These are phyloP conservation scores for Mimosa bimucronata DNA, from an alignment of 306 rosid genomes.

Conservation along the genomic window DNA sequence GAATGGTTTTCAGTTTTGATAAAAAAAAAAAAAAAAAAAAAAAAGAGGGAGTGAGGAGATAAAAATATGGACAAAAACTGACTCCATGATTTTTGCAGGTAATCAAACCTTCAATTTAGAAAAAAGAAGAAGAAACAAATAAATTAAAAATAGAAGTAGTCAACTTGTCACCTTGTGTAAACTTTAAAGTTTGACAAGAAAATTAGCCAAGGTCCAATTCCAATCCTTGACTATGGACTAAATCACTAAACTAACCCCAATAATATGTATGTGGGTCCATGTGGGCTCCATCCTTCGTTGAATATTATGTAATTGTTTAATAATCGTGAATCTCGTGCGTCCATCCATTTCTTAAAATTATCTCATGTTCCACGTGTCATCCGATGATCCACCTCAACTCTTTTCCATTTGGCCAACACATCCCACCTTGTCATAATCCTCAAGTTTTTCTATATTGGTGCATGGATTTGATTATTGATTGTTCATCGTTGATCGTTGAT, in stretches of 20 bases:
- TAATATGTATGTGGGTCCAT: not conserved
- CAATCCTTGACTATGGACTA: not conserved
- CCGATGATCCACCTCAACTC: not conserved
- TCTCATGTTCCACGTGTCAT: not conserved
- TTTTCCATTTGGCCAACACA: not conserved
- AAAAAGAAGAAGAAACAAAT: not conserved
- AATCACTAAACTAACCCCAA: not conserved
- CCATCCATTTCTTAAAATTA: not conserved
- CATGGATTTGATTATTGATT: not conserved
- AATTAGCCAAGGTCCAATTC: not conserved
- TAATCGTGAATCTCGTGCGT: constrained; percentile 10
- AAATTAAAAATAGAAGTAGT: not conserved
- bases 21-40: too few species aligned
- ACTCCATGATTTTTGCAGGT: not conserved
- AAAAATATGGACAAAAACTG: not conserved
- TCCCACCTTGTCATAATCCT: not conserved
- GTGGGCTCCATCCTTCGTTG: not conserved
- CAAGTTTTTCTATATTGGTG: not conserved
- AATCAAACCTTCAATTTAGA: not conserved
- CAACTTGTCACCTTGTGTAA: not conserved
- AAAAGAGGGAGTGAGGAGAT: not conserved
- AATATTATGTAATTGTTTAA: not conserved
- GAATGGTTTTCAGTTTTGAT: too few species aligned
- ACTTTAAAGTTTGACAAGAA: not conserved
- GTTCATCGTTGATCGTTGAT: not conserved